Conservation (phyloP, 345 rosid genomes). For the Combretum micranthum region DNA sequence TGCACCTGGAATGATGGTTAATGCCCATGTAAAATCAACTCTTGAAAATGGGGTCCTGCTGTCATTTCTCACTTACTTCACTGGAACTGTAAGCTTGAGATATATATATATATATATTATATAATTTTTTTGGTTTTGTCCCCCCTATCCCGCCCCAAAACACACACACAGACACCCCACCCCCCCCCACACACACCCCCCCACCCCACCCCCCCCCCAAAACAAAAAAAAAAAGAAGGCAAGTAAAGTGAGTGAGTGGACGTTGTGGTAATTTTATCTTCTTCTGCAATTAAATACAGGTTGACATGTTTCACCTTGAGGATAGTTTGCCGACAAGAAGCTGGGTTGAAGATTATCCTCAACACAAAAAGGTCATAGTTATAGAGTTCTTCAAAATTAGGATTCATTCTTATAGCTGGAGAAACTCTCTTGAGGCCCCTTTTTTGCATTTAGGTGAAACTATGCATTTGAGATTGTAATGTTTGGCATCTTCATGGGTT, state of each 20-base stretch:
- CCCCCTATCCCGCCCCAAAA: too few relatives aligned
- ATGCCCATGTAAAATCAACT: conserved; percentile 73
- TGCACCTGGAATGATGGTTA: conserved; percentile 93
- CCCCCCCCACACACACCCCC: too few relatives aligned
- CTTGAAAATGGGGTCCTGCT: conserved; percentile 89
- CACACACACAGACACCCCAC: too few relatives aligned
- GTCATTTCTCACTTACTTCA: conserved; percentile 79
- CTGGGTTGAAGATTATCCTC: conserved; percentile 78
- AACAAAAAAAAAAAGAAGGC: too few relatives aligned
- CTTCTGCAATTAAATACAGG: conserved; percentile 39
- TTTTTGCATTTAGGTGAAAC: too few relatives aligned
- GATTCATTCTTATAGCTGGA: neutral
- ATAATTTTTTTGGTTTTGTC: too few relatives aligned
- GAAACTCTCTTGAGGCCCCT: too few relatives aligned
- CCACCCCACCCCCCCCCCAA: too few relatives aligned
- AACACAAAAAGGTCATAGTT: conserved; percentile 61
- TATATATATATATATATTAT: too few relatives aligned
- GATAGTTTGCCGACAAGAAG: conserved; percentile 44
- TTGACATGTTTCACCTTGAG: conserved; percentile 77
- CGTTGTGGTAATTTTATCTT: conserved; percentile 5
- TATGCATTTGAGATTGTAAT: too few relatives aligned
- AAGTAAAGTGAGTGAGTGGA: too few relatives aligned
- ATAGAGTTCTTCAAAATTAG: neutral
- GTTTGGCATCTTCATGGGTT: too few relatives aligned
- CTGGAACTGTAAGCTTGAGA: conserved; percentile 79